Base-by-base conservation (phyloP, 179 eudicot species). In the Spinacia oleracea region DNA sequence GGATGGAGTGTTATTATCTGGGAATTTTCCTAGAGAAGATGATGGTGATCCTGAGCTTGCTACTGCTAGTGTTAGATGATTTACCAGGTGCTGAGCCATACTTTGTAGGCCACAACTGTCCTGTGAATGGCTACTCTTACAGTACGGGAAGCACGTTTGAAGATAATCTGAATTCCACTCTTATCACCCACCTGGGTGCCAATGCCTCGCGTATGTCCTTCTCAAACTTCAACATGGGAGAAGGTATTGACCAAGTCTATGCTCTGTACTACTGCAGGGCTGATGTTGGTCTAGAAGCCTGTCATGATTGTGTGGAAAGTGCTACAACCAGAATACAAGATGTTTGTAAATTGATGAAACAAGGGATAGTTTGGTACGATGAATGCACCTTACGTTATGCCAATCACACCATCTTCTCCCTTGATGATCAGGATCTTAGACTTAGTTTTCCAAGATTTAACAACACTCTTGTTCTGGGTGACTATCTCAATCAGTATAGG, bases 301-400 rank as follows among this genome's bases (percentile, higher is more conserved):
- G 84, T 50, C 78, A 58, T 10, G 12, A 56, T 18, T 81, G 84
- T 65, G 75, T 81, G 2, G 31, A 55, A 23, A 55, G 25, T 5
- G 84, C 73, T 27, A 42, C 74, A 8, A 11, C 14, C 21, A 77
- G 18, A 46, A 7, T 81, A 15, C 9, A 56, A 34, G 31, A 72
- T 7, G 35, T 3, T 27, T 72, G 84, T 63, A 74, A 46, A 15
- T 21, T 20, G 5, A 9, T 10, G 9, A 81, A 81, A 77, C 50
- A 81, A 73, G 84, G 70, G 9, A 55, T 73, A 65, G 81, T 77
- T 43, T 81, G 81, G 81, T 77, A 72, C 5, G 15, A 65, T 16
- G 78, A 77, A 31, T 77, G 84, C 34, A 77, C 77, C 23, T 23
- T 81, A 51, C 81, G 78, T 35, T 81, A 81, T 63, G 72, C 77